Evolutionary conservation across 1,284 basidiomycete species (phyloP), one percentile per base, ranked within the genome.

Genomic region (Prillingera fragicola): DNA sequence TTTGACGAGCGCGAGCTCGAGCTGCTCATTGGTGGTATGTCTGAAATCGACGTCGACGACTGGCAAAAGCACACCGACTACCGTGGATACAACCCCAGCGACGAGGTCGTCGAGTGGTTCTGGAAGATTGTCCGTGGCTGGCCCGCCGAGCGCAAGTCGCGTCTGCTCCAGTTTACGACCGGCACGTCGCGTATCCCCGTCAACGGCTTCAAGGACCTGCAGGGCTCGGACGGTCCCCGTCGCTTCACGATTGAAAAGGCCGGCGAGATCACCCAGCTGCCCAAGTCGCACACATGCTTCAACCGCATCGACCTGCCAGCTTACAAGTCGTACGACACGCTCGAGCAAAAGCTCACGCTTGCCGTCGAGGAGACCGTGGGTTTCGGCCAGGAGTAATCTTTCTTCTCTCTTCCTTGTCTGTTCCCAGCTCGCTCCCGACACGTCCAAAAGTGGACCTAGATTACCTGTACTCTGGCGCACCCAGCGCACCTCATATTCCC

Each of bases 31-130:
- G 94, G 95, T 56, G 95, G 95, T 62, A 96, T 98, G 89, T 87
- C 88, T 18, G 94, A 98, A 73, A 96, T 98, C 55, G 94, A 98
- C 67, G 74, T 77, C 18, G 77, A 79, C 55, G 78, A 79, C 59
- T 80, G 78, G 78, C 75, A 75, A 65, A 77, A 78, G 62, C 78
- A 78, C 64, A 80, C 78, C 46, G 78, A 79, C 63, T 79, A 79
- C 70, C 70, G 77, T 40, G 76, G 76, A 38, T 78, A 77, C 62
- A 71, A 69, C 62, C 71, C 70, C 19, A 62, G 62, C 9, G 89
- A 94, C 69, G 85, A 92, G 69, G 94, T 98, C 49, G 89, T 99
- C 54, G 89, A 96, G 69, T 98, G 95, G 95, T 99, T 99, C 81
- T 99, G 95, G 95, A 85, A 97, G 75, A 92, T 89, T 62, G 87